A percentile compares a stretch with the other conserved stretches of the same genome.
These are phyloP conservation scores for Asterophora parasitica DNA, from an alignment of 768 basidiomycete species.

Conservation along the genomic window DNA sequence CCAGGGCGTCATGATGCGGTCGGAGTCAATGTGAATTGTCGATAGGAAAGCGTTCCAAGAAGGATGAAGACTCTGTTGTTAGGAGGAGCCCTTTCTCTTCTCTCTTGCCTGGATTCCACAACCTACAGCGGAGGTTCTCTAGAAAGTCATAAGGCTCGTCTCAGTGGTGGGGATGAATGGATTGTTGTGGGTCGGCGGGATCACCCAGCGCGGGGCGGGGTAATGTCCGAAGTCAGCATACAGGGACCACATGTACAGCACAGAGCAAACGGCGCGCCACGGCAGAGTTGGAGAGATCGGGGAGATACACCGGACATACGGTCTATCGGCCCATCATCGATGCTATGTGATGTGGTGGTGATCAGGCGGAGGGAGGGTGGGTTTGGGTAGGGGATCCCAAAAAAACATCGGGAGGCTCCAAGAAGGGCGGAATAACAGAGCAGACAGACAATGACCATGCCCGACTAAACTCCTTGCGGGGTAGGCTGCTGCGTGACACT, in stretches of 20 bases:
- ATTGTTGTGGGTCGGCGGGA: background rate
- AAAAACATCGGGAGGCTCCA: background rate
- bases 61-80: background rate
- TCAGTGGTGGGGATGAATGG: background rate
- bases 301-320: background rate
- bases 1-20: background rate
- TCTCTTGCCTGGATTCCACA: background rate
- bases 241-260: background rate
- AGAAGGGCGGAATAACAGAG: background rate
- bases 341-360: background rate
- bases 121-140: background rate
- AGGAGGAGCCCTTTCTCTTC: background rate
- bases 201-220: background rate
- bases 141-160: background rate
- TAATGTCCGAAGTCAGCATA: too few relatives aligned
- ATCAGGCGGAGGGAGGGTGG: background rate
- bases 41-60: background rate
- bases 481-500: constrained; percentile 68
- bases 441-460: background rate
- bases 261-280: background rate
- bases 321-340: background rate
- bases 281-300: background rate
- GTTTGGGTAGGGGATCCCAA: background rate
- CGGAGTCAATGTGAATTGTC: background rate
- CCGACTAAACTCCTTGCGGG: constrained; percentile 56